phyloP scores from a whole-genome alignment of 169 alveolate species.

The Pseudocohnilembus persalinus region DNA sequence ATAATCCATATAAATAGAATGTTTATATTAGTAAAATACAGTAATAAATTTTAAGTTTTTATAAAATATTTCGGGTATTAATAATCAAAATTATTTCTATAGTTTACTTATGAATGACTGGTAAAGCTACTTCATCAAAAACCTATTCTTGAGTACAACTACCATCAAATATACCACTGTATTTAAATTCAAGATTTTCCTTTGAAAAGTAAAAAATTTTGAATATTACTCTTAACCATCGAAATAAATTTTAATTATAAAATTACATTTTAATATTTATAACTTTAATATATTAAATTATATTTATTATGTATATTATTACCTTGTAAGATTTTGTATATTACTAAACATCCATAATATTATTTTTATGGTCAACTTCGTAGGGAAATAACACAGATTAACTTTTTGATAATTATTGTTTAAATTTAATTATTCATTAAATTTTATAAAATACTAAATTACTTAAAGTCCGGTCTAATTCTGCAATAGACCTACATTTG shows the following conservation, averaged over 20 bases:
- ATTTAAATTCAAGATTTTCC: conserved; percentile 62
- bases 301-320: no score
- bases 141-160: conserved; percentile 71
- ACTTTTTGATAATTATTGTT: no score
- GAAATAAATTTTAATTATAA: neutral
- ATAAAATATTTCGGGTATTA: neutral
- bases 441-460: no score
- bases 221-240: neutral
- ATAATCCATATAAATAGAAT: no score
- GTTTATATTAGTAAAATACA: neutral
- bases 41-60: neutral
- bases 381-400: neutral
- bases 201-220: neutral
- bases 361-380: neutral
- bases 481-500: neutral
- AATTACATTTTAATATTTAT: no score
- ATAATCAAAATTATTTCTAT: neutral
- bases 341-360: neutral
- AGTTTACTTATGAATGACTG: conserved; percentile 65
- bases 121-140: conserved; percentile 68
- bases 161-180: conserved; percentile 71
- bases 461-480: neutral
- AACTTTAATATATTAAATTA: no score
- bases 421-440: no score
- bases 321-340: neutral